Percentiles rank a stretch among this genome's conserved stretches.
Conservation (phyloP, 2,329 filamentous ascomycete species). For the Xylariaceae sp. region DNA sequence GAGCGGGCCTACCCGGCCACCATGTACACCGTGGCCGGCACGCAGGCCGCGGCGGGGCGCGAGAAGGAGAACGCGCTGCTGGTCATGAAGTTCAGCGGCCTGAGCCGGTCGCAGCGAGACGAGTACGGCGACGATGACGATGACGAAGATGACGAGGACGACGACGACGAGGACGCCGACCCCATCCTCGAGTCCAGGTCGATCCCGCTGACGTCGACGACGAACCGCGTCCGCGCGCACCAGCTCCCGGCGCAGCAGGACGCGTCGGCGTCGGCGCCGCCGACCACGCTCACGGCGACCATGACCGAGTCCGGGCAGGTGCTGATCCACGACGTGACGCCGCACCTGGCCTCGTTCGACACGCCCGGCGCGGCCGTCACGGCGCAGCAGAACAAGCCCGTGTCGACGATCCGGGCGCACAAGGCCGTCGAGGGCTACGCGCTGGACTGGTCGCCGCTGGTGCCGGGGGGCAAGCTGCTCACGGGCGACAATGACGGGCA, state of each 20-base stretch:
- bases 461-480: constrained; percentile 74
- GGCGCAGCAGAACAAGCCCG: constrained; percentile 77
- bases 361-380: constrained; percentile 75
- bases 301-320: constrained; percentile 89
- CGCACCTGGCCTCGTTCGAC: constrained; percentile 84
- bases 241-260: constrained; percentile 70
- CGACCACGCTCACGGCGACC: constrained; percentile 76
- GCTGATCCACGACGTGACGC: constrained; percentile 89
- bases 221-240: constrained; percentile 86
- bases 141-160: constrained; percentile 56
- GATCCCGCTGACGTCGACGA: constrained; percentile 79
- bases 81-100: constrained; percentile 90
- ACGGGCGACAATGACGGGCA: constrained; percentile 87
- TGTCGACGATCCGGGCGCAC: constrained; percentile 83
- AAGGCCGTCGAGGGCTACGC: constrained; percentile 92
- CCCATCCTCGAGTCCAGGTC: constrained; percentile 89
- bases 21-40: constrained; percentile 90
- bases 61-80: constrained; percentile 87
- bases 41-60: constrained; percentile 71
- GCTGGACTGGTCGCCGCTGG: constrained; percentile 86
- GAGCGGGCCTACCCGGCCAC: constrained; percentile 84
- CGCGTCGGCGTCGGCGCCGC: constrained; percentile 60
- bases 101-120: constrained; percentile 76
- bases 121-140: constrained; percentile 61
- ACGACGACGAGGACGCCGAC: constrained; percentile 71